Evolutionary conservation across 352 stramenopile species (phyloP), one percentile per base, ranked within the genome.

Genomic region (Phytopythium sindhum): DNA sequence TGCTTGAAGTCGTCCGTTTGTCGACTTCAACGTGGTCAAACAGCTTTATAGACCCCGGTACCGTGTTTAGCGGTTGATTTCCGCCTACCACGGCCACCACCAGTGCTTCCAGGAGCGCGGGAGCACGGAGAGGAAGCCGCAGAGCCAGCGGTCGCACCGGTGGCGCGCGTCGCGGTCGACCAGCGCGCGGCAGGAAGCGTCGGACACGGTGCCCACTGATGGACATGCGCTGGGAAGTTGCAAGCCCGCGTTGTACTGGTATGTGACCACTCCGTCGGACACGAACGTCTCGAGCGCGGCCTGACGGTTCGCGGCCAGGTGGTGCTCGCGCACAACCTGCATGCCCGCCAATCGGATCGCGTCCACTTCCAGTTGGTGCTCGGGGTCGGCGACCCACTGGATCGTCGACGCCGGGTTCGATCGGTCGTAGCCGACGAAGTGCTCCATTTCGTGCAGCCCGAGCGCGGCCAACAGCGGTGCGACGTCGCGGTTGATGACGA

Each of bases 121-220:
- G 53, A 81, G 39, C 21, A 89, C 67, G 33, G 82, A 90, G 24
- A 70, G 69, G 44, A 71, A 64, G 60, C 82, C 84, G 50, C 84
- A 93, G 56, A 91, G 86, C 81, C 81, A 91, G 19, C 73, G 65
- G 48, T 91, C 84, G 66, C 84, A 93, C 66, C 89, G 89, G 76
- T 91, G 80, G 42, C 74, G 75, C 23, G 71, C 78, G 57, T 90
- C 75, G 41, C 79, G 81, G 41, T 73, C 62, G 54, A 81, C 84
- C 19, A 72, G 76, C 6, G 57, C 70, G 51, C 79, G 70, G 57
- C 84, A 93, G 50, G 67, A 67, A 57, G 57, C 41, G 39, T 77
- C 66, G 21, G 77, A 75, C 4, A 75, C 64, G 12, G 87, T 63
- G 45, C 80, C 81, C n/a, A 78, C 69, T 6, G 74, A 88, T 23